phyloP scores from a whole-genome alignment of 2,329 filamentous ascomycete species.

The Simplicillium aogashimaense region DNA sequence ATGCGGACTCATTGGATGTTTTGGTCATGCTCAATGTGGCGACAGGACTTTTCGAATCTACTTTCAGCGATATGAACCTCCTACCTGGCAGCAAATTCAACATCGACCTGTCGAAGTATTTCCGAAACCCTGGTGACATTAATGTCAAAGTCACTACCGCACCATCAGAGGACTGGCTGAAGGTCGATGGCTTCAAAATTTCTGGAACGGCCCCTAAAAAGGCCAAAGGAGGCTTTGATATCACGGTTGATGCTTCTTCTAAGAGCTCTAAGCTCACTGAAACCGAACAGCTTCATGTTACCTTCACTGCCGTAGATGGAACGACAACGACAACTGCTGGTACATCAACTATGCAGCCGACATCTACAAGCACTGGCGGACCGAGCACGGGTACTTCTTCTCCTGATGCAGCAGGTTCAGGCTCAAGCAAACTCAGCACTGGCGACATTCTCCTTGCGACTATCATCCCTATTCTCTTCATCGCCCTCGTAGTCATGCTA shows the following conservation, averaged over 20 bases:
- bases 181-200: conserved; percentile 25
- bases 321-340: conserved; percentile 12
- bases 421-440: conserved; percentile 16
- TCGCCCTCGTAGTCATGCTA: conserved; percentile 21
- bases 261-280: conserved; percentile 22
- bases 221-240: conserved; percentile 18
- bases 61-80: conserved; percentile 27
- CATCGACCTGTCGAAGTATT: conserved; percentile 31
- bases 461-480: conserved; percentile 29
- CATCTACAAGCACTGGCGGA: conserved; percentile 13
- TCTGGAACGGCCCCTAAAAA: conserved; percentile 29
- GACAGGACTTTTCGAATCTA: conserved; percentile 28
- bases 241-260: conserved; percentile 21
- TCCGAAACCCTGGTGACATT: conserved; percentile 27
- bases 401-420: conserved; percentile 6
- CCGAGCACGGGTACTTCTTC: conserved; percentile 8
- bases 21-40: conserved; percentile 31
- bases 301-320: conserved; percentile 18
- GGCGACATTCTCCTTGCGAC: conserved; percentile 30
- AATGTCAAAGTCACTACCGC: conserved; percentile 23
- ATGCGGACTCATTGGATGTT: conserved; percentile 48
- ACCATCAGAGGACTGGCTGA: conserved; percentile 33
- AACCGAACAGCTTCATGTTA: conserved; percentile 25
- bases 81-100: conserved; percentile 29
- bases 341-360: conserved; percentile 12